phyloP scores from a whole-genome alignment of 805 yeast species.

The Myxozyma neotropica region DNA sequence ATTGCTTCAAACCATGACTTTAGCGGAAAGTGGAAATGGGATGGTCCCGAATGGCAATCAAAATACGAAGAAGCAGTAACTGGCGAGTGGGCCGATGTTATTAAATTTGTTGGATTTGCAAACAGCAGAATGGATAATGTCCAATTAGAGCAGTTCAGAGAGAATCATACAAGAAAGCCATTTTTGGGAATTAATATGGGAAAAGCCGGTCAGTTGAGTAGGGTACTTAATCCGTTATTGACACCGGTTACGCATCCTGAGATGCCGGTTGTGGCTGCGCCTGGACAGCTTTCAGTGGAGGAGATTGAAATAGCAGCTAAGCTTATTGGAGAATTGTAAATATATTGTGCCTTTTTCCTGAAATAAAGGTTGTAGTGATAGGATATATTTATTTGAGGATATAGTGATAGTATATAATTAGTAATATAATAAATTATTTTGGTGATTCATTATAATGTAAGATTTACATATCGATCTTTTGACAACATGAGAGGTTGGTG shows the following conservation, averaged over 20 bases:
- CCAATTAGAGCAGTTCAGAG: conserved; percentile 68
- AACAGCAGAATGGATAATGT: conserved; percentile 65
- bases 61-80: conserved; percentile 65
- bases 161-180: conserved; percentile 55
- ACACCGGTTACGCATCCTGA: conserved; percentile 81
- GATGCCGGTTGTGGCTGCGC: conserved; percentile 74
- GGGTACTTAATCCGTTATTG: conserved; percentile 70
- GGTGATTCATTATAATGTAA: no score
- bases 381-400: background rate
- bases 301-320: conserved; percentile 50
- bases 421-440: no score
- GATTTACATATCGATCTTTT: no score
- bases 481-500: no score
- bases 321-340: conserved; percentile 24
- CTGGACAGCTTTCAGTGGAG: conserved; percentile 71
- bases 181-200: conserved; percentile 86
- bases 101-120: conserved; percentile 85
- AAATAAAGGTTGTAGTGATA: background rate
- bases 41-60: conserved; percentile 69
- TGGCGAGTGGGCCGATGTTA: conserved; percentile 58
- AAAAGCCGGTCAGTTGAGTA: conserved; percentile 70
- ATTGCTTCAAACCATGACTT: conserved; percentile 86
- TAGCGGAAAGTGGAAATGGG: conserved; percentile 65
- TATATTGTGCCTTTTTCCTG: background rate
- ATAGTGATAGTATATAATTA: background rate